Conservation (phyloP, 805 yeast species). For the Barnettozyma wickerhamii region DNA sequence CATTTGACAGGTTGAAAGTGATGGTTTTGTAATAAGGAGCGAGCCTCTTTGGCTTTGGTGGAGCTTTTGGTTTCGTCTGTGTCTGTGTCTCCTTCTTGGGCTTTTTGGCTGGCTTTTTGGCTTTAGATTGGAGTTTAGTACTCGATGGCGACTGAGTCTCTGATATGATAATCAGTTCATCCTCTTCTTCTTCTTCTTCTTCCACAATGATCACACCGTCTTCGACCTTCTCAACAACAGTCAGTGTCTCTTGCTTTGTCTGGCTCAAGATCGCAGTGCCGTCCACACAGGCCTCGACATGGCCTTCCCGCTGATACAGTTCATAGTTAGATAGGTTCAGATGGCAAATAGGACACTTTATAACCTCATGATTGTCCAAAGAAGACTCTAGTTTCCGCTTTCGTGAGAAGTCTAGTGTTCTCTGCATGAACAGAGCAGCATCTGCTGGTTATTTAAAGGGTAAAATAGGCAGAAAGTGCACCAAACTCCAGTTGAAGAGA, state of each 20-base stretch:
- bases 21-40: slow-evolving; percentile 51
- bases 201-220: background rate
- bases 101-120: background rate
- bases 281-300: slow-evolving; percentile 50
- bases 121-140: no score
- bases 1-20: slow-evolving; percentile 30
- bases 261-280: slow-evolving; percentile 9
- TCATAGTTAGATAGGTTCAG: slow-evolving; percentile 34
- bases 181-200: background rate
- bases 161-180: slow-evolving; percentile 17
- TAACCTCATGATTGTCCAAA: background rate
- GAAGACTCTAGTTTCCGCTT: background rate
- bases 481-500: no score
- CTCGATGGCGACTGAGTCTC: slow-evolving; percentile 27
- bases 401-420: slow-evolving; percentile 4
- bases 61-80: slow-evolving; percentile 26
- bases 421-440: slow-evolving; percentile 4
- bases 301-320: slow-evolving; percentile 42
- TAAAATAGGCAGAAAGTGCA: background rate
- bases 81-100: slow-evolving; percentile 29
- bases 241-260: slow-evolving; percentile 30
- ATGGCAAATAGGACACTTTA: slow-evolving; percentile 50
- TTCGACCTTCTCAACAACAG: slow-evolving; percentile 22
- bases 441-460: no score
- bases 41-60: slow-evolving; percentile 13